These are phyloP conservation scores for Magnusiomyces ingens DNA, from an alignment of 1,139 yeast genomes.

Conservation along the genomic window DNA sequence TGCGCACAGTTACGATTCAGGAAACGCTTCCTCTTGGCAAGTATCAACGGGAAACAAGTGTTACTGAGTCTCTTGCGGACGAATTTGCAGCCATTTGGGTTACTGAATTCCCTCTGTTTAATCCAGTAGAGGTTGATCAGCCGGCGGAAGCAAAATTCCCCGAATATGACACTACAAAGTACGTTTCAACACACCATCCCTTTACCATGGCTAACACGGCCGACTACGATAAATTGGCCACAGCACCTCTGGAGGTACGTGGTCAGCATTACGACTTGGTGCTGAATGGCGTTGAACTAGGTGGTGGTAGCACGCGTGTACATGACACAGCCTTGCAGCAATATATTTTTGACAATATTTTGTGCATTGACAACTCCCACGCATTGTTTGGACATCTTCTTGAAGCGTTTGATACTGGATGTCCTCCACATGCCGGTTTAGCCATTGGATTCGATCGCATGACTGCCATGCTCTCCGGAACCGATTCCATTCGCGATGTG, in stretches of 20 bases:
- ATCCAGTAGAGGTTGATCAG: constrained; percentile 49
- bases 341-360: constrained; percentile 41
- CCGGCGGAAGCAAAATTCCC: constrained; percentile 43
- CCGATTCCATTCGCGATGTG: constrained; percentile 77
- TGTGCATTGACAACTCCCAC: constrained; percentile 41
- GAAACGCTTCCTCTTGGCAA: constrained; percentile 19
- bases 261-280: constrained; percentile 97
- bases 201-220: constrained; percentile 81
- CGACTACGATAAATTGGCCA: constrained; percentile 52
- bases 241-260: constrained; percentile 54
- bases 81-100: constrained; percentile 76
- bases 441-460: constrained; percentile 93
- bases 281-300: constrained; percentile 89
- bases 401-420: constrained; percentile 76
- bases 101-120: constrained; percentile 82
- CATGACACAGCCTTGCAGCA: constrained; percentile 78
- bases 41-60: constrained; percentile 6
- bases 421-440: constrained; percentile 98
- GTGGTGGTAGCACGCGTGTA: constrained; percentile 95
- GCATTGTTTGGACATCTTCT: constrained; percentile 80
- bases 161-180: constrained; percentile 41
- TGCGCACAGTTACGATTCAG: constrained; percentile 66
- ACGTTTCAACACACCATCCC: constrained; percentile 87
- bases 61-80: constrained; percentile 13
- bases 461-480: constrained; percentile 80